Base-by-base conservation (phyloP, 352 stramenopile species). In the Phytophthora cajani region DNA sequence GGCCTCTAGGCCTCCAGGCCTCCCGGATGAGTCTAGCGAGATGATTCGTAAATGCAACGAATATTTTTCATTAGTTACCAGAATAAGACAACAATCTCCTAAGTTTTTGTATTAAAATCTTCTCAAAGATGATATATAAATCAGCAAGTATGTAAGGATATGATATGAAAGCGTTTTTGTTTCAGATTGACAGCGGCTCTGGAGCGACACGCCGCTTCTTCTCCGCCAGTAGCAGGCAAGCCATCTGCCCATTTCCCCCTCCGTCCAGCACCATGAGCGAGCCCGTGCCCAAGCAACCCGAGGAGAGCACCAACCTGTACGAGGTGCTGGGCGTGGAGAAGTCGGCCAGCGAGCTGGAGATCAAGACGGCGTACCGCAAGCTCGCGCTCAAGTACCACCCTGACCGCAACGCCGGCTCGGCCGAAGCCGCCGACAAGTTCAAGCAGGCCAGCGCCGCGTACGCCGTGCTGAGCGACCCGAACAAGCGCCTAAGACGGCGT, bases 331-430 rank as follows among this genome's bases (percentile, higher is more conserved):
- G 96, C 58, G 87, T 97, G 32, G 88, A 95, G 32, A 92, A 91
- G 65, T 86, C 88, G 46, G 80, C 91, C 38, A 96, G 88, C 38
- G 89, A 96, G 73, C 82, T 95, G 59, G 91, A 97, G 72, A 97
- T 97, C 77, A 97, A 97, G 75, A 83, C 76, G 19, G 85, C 89
- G 27, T 97, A 97, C 82, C 85, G 87, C 58, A 97, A 96, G 77
- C 77, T 97, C 47, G 89, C 89, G 63, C 87, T 96, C 71, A 96
- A 97, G 76, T 93, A 92, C 69, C 91, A 97, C 64, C 91, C 91
- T 19, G 91, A 97, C 70, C 88, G 89, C 65, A 96, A 97, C 55
- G 84, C 84, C 23, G 89, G 90, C 66, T 91, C 84, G 21, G 74
- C 78, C 46, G 89, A 94, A 21, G 89, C 89, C 8, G 84, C 81